phyloP scores from a whole-genome alignment of 2,329 filamentous ascomycete species.

The Stagonosporopsis chrysanthemi region DNA sequence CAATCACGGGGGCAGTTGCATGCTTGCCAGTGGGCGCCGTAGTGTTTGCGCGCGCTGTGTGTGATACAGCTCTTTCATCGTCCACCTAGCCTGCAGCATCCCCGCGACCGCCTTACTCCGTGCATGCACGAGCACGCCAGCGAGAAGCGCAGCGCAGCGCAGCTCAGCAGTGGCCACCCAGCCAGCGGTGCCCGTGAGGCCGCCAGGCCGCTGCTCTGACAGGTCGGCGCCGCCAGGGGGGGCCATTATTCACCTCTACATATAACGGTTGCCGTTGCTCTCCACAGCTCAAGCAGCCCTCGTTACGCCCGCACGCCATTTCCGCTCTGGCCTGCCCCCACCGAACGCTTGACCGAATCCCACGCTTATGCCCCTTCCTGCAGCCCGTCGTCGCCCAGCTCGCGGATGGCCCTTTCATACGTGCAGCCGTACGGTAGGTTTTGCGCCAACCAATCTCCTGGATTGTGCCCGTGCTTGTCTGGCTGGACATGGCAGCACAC shows the following conservation, averaged over 20 bases:
- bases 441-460: slow-evolving; percentile 49
- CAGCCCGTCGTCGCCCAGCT: slow-evolving; percentile 32
- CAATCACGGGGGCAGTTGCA: slow-evolving; percentile 25
- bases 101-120: slow-evolving; percentile 27
- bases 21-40: slow-evolving; percentile 20
- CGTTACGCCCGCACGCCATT: slow-evolving; percentile 26
- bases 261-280: slow-evolving; percentile 26
- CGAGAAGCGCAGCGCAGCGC: slow-evolving; percentile 8
- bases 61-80: slow-evolving; percentile 24
- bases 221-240: slow-evolving; percentile 15
- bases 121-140: slow-evolving; percentile 14
- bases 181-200: slow-evolving; percentile 1
- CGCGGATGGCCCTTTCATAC: slow-evolving; percentile 34
- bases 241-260: slow-evolving; percentile 26
- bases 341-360: slow-evolving; percentile 37
- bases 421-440: slow-evolving; percentile 52
- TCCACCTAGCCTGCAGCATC: slow-evolving; percentile 15
- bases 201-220: slow-evolving; percentile 7
- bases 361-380: slow-evolving; percentile 53
- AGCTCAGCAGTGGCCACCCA: slow-evolving; percentile 5
- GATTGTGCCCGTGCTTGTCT: slow-evolving; percentile 47
- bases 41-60: slow-evolving; percentile 9
- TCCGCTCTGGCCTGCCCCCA: slow-evolving; percentile 38
- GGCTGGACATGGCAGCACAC: slow-evolving; percentile 40
- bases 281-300: slow-evolving; percentile 22